A percentile compares a stretch with the other conserved stretches of the same genome.
Conservation (phyloP, 1,284 basidiomycete genomes). For the Ustilago tritici region DNA sequence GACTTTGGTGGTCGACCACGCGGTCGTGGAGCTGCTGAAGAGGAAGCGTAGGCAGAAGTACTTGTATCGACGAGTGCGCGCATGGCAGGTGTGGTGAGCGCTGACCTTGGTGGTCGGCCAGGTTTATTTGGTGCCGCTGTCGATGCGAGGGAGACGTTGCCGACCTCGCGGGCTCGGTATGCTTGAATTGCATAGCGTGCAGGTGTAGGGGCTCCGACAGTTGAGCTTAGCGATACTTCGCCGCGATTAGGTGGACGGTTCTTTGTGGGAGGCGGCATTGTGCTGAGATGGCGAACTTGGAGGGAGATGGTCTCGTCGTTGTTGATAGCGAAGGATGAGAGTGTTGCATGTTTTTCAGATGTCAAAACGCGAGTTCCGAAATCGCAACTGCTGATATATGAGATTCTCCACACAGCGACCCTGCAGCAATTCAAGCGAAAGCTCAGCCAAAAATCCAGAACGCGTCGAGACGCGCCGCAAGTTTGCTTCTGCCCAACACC, state of each 20-base stretch:
- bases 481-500: background rate
- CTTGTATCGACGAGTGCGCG: slow-evolving; percentile 20
- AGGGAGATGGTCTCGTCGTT: background rate
- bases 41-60: slow-evolving; percentile 15
- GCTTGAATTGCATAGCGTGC: slow-evolving; percentile 6
- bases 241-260: slow-evolving; percentile 14
- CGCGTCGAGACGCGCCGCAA: slow-evolving; percentile 26
- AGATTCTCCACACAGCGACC: background rate
- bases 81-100: slow-evolving; percentile 22
- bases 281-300: background rate
- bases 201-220: slow-evolving; percentile 34
- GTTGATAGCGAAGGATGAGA: background rate
- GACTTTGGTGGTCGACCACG: slow-evolving; percentile 34
- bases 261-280: slow-evolving; percentile 13
- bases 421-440: slow-evolving; percentile 11
- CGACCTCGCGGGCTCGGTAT: background rate
- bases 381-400: background rate
- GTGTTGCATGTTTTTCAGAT: slow-evolving; percentile 11
- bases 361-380: slow-evolving; percentile 16
- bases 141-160: slow-evolving; percentile 33
- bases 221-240: slow-evolving; percentile 40
- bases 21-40: slow-evolving; percentile 10
- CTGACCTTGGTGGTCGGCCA: slow-evolving; percentile 18
- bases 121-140: slow-evolving; percentile 22
- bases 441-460: slow-evolving; percentile 8